A percentile compares a stretch with the other conserved stretches of the same genome.
Evolutionary conservation across 768 basidiomycete species (phyloP).

Genomic region (Trametes punicea): DNA sequence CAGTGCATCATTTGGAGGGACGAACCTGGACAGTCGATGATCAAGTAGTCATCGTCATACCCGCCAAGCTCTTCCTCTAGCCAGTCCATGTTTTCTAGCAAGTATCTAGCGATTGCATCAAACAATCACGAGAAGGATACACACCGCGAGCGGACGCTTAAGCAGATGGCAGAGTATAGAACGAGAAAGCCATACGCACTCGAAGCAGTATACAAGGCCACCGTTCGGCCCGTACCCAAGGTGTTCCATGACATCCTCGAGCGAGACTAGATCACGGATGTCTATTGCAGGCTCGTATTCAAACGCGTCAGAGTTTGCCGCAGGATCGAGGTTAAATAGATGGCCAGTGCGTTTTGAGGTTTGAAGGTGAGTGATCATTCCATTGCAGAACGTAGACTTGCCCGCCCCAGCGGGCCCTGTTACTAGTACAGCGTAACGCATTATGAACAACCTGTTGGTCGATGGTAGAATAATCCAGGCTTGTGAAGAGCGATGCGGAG

Average conservation of each 20-base stretch:
- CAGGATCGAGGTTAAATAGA: constrained; percentile 96
- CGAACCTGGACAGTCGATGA: constrained; percentile 87
- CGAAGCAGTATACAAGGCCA: constrained; percentile 96
- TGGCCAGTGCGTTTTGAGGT: constrained; percentile 81
- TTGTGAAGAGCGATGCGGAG: too few species aligned
- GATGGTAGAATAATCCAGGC: too few species aligned
- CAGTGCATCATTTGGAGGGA: neutral
- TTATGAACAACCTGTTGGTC: too few species aligned
- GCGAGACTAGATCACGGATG: constrained; percentile 86
- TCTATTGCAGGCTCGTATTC: constrained; percentile 92
- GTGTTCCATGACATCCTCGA: constrained; percentile 96
- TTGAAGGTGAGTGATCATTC: constrained; percentile 86
- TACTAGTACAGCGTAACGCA: constrained; percentile 87
- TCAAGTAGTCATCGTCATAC: constrained; percentile 93
- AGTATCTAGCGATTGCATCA: constrained; percentile 57
- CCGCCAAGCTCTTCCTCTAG: constrained; percentile 93
- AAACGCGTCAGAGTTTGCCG: constrained; percentile 80
- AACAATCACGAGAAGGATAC: neutral
- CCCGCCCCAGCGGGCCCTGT: constrained; percentile 98
- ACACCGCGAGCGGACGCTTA: too few species aligned
- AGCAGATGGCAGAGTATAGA: neutral
- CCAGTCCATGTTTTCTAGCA: constrained; percentile 98
- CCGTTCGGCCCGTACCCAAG: constrained; percentile 96
- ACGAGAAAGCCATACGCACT: constrained; percentile 60
- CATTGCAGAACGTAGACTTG: constrained; percentile 89